Percentiles rank a stretch among this genome's conserved stretches.
These are phyloP conservation scores for Quercus mongolica DNA, from an alignment of 306 rosid genomes.

Conservation along the genomic window DNA sequence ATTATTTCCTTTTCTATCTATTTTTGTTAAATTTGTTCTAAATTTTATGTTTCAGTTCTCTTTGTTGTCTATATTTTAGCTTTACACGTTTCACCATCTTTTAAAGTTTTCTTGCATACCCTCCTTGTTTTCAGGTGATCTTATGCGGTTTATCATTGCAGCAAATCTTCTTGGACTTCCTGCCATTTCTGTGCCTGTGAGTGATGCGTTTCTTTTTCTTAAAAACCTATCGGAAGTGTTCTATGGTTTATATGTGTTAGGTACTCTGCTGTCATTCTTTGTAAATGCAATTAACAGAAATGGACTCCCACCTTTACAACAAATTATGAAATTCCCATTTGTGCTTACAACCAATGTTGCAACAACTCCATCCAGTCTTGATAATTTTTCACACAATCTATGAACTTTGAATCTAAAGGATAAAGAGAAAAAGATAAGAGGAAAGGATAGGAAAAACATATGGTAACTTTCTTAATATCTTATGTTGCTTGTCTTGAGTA, in stretches of 20 bases:
- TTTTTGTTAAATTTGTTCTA: not conserved
- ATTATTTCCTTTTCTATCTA: not conserved
- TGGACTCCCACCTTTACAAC: not conserved
- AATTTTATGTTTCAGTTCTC: not conserved
- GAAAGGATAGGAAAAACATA: not conserved
- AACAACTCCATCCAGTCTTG: not conserved
- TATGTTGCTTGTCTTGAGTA: too few species aligned
- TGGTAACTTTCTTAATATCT: not conserved
- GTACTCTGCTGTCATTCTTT: not conserved
- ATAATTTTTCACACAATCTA: not conserved
- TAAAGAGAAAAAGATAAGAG: not conserved
- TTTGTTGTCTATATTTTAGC: not conserved
- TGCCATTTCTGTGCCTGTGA: conserved; percentile 90
- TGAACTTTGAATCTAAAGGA: not conserved
- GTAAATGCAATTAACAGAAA: not conserved
- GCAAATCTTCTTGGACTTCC: conserved; percentile 91
- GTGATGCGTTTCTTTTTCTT: conserved; percentile 20
- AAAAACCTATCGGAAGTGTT: not conserved
- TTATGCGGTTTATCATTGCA: conserved; percentile 69
- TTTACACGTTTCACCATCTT: conserved; percentile 12
- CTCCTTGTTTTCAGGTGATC: conserved; percentile 49
- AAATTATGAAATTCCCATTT: not conserved
- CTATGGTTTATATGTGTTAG: not conserved
- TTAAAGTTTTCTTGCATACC: not conserved
- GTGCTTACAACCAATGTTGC: not conserved